These are phyloP conservation scores for Cystofilobasidium ferigula DNA, from an alignment of 768 basidiomycete species.

Conservation along the genomic window DNA sequence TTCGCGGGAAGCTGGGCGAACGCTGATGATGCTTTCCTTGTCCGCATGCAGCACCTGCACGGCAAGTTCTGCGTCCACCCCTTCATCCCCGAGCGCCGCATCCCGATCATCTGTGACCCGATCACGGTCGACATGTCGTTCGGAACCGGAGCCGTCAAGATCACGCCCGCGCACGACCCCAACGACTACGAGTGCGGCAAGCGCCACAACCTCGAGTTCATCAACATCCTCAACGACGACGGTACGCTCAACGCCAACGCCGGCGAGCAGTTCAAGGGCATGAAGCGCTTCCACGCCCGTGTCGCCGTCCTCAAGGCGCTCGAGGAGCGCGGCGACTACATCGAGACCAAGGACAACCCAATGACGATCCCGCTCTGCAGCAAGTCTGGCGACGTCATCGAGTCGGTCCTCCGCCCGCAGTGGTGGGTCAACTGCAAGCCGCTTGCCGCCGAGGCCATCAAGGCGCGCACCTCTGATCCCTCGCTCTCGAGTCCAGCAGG, in stretches of 20 bases:
- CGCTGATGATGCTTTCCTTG: background rate
- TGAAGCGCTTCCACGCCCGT: conserved; percentile 93
- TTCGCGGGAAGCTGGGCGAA: too few relatives aligned
- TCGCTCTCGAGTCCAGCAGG: too few relatives aligned
- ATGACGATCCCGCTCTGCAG: conserved; percentile 97
- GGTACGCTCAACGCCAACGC: conserved; percentile 88
- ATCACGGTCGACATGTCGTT: conserved; percentile 85
- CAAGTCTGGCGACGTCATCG: conserved; percentile 94
- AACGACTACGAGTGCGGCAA: conserved; percentile 92
- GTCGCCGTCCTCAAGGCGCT: conserved; percentile 69
- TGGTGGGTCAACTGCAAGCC: conserved; percentile 97
- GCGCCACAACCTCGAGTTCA: conserved; percentile 76
- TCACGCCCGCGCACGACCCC: conserved; percentile 93
- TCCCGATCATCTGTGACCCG: conserved; percentile 78
- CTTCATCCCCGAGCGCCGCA: conserved; percentile 62
- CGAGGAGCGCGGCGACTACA: conserved; percentile 69
- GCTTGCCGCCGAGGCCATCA: conserved; percentile 77
- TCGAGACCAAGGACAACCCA: conserved; percentile 89
- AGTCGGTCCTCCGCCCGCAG: conserved; percentile 88
- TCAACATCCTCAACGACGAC: conserved; percentile 92
- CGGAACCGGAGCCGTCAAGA: conserved; percentile 97
- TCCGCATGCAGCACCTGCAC: conserved; percentile 58
- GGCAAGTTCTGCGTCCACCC: conserved; percentile 86
- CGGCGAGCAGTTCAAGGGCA: conserved; percentile 73
- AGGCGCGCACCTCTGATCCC: conserved; percentile 45